Evolutionary conservation across 768 basidiomycete genomes (phyloP), one percentile per base, ranked within the genome.

Genomic region (Agaricus bisporus): DNA sequence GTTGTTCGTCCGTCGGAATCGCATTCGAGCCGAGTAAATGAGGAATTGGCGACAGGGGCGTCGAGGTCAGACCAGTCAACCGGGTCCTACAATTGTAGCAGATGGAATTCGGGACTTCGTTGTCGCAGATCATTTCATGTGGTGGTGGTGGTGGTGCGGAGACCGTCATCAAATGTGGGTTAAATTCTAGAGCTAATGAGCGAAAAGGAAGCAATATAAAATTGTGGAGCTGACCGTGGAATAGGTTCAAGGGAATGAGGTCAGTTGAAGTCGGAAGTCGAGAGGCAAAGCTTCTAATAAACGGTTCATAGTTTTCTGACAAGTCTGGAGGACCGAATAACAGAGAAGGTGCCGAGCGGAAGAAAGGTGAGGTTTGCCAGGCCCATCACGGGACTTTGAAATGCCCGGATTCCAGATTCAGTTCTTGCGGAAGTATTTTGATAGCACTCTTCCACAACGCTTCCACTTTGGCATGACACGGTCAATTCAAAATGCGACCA

Each of bases 371-470:
- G 32, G 29, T 47, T 10, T 39, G 39, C 29, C 46, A 48, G 52
- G 45, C 39, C 53, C 53, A 54, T 54, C 53, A 54, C 53, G 53
- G 53, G 47, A 54, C 46, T 54, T 48, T 54, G 41, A 37, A 54
- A 54, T 18, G n/a, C 29, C 53, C 53, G 53, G 18, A 18, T 54
- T 22, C 53, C 53, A 29, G 53, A 54, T 54, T 42, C 39, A 43
- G 46, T 37, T 41, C 15, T 54, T 38, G 51, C 41, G 17, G 35
- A 51, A 11, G 29, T 41, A 42, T n/a, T 32, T 41, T 41, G 15
- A 26, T 47, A 54, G 26, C 29, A 48, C 15, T 25, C 4, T 6
- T 49, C 41, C 44, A 47, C 26, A 25, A 26, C 51, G 36, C 46
- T 44, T 44, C 44, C 45, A 43, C 36, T 46, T 47, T 41, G 18